These are phyloP conservation scores for Chaetomiaceae sp. DNA, from an alignment of 2,329 filamentous ascomycete genomes.

Conservation along the genomic window DNA sequence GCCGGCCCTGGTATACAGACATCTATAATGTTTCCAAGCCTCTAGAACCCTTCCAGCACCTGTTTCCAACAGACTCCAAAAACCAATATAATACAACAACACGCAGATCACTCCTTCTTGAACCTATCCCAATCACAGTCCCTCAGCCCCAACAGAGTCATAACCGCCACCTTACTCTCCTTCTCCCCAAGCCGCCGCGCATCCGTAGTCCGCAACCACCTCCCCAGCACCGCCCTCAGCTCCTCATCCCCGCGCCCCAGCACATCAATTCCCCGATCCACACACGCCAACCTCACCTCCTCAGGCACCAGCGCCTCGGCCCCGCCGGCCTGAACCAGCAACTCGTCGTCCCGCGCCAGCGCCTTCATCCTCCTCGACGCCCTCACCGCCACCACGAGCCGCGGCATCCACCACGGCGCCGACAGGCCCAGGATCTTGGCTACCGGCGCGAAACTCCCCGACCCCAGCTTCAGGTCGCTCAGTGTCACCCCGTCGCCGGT, in stretches of 20 bases:
- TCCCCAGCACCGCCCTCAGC: constrained; percentile 43
- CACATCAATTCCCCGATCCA: constrained; percentile 62
- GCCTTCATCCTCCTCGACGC: constrained; percentile 56
- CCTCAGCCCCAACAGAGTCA: constrained; percentile 18
- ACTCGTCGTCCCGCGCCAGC: constrained; percentile 64
- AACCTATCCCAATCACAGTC: constrained; percentile 26
- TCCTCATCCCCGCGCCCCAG: constrained; percentile 54
- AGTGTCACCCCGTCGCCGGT: not conserved
- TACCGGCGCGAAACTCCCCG: constrained; percentile 11
- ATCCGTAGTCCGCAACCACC: constrained; percentile 46
- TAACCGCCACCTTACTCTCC: constrained; percentile 35
- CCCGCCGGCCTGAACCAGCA: constrained; percentile 63
- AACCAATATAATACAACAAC: no score
- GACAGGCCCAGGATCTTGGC: constrained; percentile 38
- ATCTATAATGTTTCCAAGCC: no score
- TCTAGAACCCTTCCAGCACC: no score
- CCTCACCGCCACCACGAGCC: constrained; percentile 48
- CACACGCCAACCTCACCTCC: constrained; percentile 67
- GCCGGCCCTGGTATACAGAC: no score
- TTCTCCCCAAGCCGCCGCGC: constrained; percentile 35
- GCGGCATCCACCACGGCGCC: constrained; percentile 33
- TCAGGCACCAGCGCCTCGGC: constrained; percentile 52
- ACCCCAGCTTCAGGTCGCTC: not conserved
- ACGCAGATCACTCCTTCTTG: no score
- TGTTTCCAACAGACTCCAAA: no score